phyloP scores from a whole-genome alignment of 2,329 filamentous ascomycete species.

The Fusarium paranaense region DNA sequence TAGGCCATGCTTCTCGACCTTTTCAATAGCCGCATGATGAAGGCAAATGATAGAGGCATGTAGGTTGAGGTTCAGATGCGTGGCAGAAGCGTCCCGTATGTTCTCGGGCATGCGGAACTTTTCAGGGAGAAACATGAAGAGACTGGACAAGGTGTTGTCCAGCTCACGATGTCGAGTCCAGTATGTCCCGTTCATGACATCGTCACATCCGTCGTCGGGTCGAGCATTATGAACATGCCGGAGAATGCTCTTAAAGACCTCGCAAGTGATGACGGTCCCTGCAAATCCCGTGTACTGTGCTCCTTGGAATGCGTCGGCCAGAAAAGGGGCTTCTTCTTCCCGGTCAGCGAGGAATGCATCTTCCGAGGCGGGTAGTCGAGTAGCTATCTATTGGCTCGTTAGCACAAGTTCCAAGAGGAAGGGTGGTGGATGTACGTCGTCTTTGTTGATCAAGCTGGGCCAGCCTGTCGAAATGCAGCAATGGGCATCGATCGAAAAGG shows the following conservation, averaged over 20 bases:
- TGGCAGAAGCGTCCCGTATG: slow-evolving; percentile 75
- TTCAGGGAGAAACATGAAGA: slow-evolving; percentile 82
- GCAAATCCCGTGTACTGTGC: slow-evolving; percentile 77
- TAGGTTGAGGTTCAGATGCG: slow-evolving; percentile 89
- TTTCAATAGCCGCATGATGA: slow-evolving; percentile 89
- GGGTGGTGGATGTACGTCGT: slow-evolving; percentile 63
- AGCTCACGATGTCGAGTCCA: slow-evolving; percentile 88
- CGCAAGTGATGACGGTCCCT: slow-evolving; percentile 78
- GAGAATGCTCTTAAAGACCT: slow-evolving; percentile 84
- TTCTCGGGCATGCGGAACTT: slow-evolving; percentile 78
- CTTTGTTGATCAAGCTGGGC: slow-evolving; percentile 83
- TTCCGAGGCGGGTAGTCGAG: slow-evolving; percentile 83
- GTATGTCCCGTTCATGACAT: slow-evolving; percentile 80
- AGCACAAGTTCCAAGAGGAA: neutral
- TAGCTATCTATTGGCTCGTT: slow-evolving; percentile 67
- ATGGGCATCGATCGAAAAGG: slow-evolving; percentile 86
- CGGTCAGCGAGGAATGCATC: slow-evolving; percentile 77
- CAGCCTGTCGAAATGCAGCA: slow-evolving; percentile 91
- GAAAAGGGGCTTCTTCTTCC: slow-evolving; percentile 70
- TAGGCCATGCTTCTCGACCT: slow-evolving; percentile 78
- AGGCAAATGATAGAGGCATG: slow-evolving; percentile 90
- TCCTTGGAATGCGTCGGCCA: slow-evolving; percentile 74
- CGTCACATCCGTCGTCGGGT: slow-evolving; percentile 76
- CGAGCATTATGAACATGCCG: slow-evolving; percentile 81
- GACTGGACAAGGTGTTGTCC: slow-evolving; percentile 83